A percentile compares a stretch with the other conserved stretches of the same genome.
These are phyloP conservation scores for Penicillium cosmopolitanum DNA, from an alignment of 495 filamentous ascomycete species.

Conservation along the genomic window DNA sequence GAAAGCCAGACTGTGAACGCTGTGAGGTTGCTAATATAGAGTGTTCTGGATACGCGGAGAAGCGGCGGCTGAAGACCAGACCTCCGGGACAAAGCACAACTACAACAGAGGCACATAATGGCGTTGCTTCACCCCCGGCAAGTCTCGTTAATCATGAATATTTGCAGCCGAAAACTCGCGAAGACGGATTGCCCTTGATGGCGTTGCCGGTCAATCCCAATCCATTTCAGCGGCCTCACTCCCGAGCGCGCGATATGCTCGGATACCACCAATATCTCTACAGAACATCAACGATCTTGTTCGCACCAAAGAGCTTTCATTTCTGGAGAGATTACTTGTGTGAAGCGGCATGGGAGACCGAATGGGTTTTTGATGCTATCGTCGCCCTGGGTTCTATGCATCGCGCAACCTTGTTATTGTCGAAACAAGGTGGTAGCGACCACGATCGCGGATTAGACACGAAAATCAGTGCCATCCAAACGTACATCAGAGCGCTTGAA, in stretches of 20 bases:
- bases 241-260: conserved; percentile 15
- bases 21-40: conserved; percentile 15
- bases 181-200: conserved; percentile 12
- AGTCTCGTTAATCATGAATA: background rate
- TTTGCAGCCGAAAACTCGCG: background rate
- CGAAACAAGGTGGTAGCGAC: conserved; percentile 6
- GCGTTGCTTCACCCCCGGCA: background rate
- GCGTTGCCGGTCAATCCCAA: conserved; percentile 11
- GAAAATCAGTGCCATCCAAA: conserved; percentile 14
- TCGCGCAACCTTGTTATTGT: conserved; percentile 14
- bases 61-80: conserved; percentile 6
- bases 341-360: conserved; percentile 14
- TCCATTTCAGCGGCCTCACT: conserved; percentile 13
- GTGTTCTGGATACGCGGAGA: conserved; percentile 14
- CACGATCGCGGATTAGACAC: conserved; percentile 12
- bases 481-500: conserved; percentile 10
- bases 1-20: conserved; percentile 15
- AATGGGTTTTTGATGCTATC: conserved; percentile 14
- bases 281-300: conserved; percentile 5
- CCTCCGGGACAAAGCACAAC: background rate
- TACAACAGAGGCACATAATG: background rate
- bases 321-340: conserved; percentile 19
- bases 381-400: conserved; percentile 17
- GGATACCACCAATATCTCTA: conserved; percentile 15
- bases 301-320: conserved; percentile 5